A percentile compares a stretch with the other conserved stretches of the same genome.
Conservation (phyloP, 2,329 filamentous ascomycete genomes). For the Aspergillus hiratsukae region DNA sequence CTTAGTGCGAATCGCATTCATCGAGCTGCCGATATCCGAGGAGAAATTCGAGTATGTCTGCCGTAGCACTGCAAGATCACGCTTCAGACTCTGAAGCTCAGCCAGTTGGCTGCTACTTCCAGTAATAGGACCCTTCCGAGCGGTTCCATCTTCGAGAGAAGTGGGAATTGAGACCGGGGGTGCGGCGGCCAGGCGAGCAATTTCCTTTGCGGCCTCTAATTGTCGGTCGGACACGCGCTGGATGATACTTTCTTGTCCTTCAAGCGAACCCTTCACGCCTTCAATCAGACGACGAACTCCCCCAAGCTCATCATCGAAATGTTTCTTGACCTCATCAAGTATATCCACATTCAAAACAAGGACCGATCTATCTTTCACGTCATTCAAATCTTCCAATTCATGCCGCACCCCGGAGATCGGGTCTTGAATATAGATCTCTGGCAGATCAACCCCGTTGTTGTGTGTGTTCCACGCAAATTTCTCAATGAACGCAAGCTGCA, state of each 20-base stretch:
- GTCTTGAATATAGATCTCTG: slow-evolving; percentile 97
- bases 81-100: slow-evolving; percentile 76
- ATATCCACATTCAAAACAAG: slow-evolving; percentile 91
- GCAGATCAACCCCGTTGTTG: slow-evolving; percentile 83
- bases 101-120: slow-evolving; percentile 59
- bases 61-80: slow-evolving; percentile 83
- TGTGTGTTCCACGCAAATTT: slow-evolving; percentile 99
- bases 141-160: slow-evolving; percentile 22
- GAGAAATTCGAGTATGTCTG: slow-evolving; percentile 93
- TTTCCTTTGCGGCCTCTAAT: slow-evolving; percentile 81
- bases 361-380: slow-evolving; percentile 92
- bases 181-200: slow-evolving; percentile 61
- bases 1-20: slow-evolving; percentile 77
- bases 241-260: slow-evolving; percentile 75
- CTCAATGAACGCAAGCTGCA: slow-evolving; percentile 96
- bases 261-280: slow-evolving; percentile 75
- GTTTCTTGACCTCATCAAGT: slow-evolving; percentile 91
- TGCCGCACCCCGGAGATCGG: slow-evolving; percentile 93
- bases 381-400: slow-evolving; percentile 85
- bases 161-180: slow-evolving; percentile 31
- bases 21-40: slow-evolving; percentile 80
- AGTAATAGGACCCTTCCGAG: slow-evolving; percentile 23
- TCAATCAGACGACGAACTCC: slow-evolving; percentile 79
- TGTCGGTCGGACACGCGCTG: slow-evolving; percentile 87
- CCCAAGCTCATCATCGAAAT: slow-evolving; percentile 88